Percentiles rank a stretch among this genome's conserved stretches.
Evolutionary conservation across 345 rosid genomes (phyloP).

Genomic region (Gossypium thurberi): DNA sequence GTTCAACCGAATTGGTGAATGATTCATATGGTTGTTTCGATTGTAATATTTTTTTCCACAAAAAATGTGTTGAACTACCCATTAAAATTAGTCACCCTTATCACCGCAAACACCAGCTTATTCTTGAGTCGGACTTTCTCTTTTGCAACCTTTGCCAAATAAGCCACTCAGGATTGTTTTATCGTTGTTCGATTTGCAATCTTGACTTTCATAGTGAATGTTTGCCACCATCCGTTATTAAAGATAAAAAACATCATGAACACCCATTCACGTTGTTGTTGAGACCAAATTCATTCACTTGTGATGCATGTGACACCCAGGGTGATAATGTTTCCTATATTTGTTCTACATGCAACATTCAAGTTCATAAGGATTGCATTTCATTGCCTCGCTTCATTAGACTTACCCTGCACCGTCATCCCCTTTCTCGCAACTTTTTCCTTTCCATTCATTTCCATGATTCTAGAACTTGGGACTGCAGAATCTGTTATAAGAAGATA

Average conservation of each 20-base stretch:
- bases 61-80: not conserved
- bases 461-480: not conserved
- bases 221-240: not conserved
- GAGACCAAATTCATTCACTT: not conserved
- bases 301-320: not conserved
- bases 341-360: not conserved
- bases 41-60: not conserved
- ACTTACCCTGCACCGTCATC: not conserved
- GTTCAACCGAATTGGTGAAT: not conserved
- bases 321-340: not conserved
- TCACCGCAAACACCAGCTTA: not conserved
- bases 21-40: not conserved
- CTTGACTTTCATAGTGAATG: not conserved
- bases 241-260: not conserved
- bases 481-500: not conserved
- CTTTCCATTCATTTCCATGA: not conserved
- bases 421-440: not conserved
- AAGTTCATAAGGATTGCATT: not conserved
- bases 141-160: not conserved
- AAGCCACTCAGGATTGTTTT: accelerated
- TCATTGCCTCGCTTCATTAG: not conserved
- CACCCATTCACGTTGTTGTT: not conserved
- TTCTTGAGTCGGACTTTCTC: not conserved
- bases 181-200: not conserved
- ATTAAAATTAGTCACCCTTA: not conserved